A percentile compares a stretch with the other conserved stretches of the same genome.
These are phyloP conservation scores for Sarcomyxa edulis DNA, from an alignment of 768 basidiomycete species.

Conservation along the genomic window DNA sequence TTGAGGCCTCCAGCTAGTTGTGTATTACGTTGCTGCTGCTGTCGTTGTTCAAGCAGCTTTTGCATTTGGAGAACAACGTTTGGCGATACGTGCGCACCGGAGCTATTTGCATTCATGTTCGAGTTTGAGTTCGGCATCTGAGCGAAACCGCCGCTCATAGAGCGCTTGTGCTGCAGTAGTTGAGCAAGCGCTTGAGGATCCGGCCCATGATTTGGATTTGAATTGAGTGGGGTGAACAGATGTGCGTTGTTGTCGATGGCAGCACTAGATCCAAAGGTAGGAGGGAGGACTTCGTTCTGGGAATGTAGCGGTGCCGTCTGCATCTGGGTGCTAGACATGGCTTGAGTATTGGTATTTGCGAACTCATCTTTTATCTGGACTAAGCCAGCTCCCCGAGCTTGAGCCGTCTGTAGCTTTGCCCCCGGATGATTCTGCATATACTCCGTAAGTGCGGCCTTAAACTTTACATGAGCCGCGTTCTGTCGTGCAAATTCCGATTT, in stretches of 20 bases:
- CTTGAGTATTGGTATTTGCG: too few relatives aligned
- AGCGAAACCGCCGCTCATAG: constrained; percentile 14
- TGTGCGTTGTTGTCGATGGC: background rate
- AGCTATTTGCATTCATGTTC: constrained; percentile 1
- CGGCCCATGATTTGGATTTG: constrained; percentile 1
- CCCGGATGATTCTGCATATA: constrained; percentile 6
- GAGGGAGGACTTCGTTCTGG: background rate
- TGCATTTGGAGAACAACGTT: constrained; percentile 18
- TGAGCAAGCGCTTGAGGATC: constrained; percentile 21
- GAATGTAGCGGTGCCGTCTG: constrained; percentile 7
- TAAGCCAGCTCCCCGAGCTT: constrained; percentile 10
- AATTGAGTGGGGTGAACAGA: background rate
- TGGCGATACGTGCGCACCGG: constrained; percentile 7
- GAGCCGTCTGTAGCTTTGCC: constrained; percentile 3
- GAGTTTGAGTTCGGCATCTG: constrained; percentile 7
- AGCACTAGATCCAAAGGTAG: background rate
- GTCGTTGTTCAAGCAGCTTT: constrained; percentile 42
- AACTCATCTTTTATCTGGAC: too few relatives aligned
- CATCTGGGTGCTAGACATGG: too few relatives aligned
- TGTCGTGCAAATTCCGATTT: constrained; percentile 11
- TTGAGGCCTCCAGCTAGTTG: background rate
- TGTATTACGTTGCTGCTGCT: constrained; percentile 8
- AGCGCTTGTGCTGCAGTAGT: constrained; percentile 13
- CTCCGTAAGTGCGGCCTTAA: constrained; percentile 4
- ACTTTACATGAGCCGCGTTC: constrained; percentile 1